Evolutionary conservation across 1,284 basidiomycete genomes (phyloP), one percentile per base, ranked within the genome.

Genomic region (Pseudozyma sp.): DNA sequence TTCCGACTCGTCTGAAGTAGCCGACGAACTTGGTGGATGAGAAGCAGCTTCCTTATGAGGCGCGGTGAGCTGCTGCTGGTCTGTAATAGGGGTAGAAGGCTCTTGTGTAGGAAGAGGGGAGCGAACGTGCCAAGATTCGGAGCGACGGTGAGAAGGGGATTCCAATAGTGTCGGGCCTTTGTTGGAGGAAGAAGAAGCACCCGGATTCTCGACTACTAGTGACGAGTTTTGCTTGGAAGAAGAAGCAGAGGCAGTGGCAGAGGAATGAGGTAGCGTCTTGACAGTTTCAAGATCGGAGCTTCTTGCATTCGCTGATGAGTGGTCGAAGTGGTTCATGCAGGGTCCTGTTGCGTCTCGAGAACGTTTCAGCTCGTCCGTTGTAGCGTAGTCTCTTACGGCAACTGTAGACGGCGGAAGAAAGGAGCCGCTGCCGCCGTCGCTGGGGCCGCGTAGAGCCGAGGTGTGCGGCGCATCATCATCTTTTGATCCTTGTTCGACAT

Each of bases 1-100:
- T 45, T 70, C 44, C 10, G 9, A 10, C 13, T 64, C 31, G 52
- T 64, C 56, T 4, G 56, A 52, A n/a, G 19, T n/a, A 35, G 25
- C 25, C 25, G 25, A 31, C 25, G 25, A 31, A 31, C 25, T 31
- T 31, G 25, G 25, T 31, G 25, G 25, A 31, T 31, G 25, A 31
- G 25, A 31, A 31, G 25, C 25, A 31, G 25, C 25, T 31, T 31
- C 25, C 25, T 31, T 31, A 31, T 31, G 25, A 31, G 25, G 25
- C 25, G 25, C 25, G 25, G 3, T 31, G 3, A 6, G 25, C 25
- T 31, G 25, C 25, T 31, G 25, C 25, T 31, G 25, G 3, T 31
- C 25, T 31, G 25, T 31, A 31, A 6, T 31, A 31, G 25, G 25
- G 25, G 25, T 31, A 6, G 6, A 31, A n/a, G n/a, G n/a, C n/a